phyloP scores from a whole-genome alignment of 225 moss, liverwort and hornwort species.

The Marchantia polymorpha region DNA sequence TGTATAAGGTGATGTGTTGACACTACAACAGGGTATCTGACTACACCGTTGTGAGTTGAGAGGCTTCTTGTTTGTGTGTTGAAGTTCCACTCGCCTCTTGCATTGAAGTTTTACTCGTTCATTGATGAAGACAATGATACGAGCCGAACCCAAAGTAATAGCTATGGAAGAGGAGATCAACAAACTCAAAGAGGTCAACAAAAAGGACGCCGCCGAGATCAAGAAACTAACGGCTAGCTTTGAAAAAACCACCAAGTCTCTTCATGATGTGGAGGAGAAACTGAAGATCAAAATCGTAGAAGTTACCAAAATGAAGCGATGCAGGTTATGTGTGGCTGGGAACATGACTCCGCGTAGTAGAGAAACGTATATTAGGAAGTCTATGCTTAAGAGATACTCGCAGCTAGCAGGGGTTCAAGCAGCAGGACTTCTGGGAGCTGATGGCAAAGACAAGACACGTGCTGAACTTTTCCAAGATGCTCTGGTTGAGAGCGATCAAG shows the following conservation, averaged over 20 bases:
- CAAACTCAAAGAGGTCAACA: conserved; percentile 48
- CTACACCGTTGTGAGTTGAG: not conserved
- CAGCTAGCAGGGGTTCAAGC: conserved; percentile 21
- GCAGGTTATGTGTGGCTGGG: conserved; percentile 85
- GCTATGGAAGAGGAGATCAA: conserved; percentile 61
- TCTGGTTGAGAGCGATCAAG: conserved; percentile 34
- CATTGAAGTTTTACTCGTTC: conserved; percentile 1
- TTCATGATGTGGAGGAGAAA: conserved; percentile 48
- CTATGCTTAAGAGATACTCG: conserved; percentile 63
- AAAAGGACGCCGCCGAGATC: conserved; percentile 39
- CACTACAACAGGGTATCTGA: not conserved
- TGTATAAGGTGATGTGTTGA: not conserved
- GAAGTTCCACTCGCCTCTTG: not conserved
- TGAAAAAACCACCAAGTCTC: conserved; percentile 37
- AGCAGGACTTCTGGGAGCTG: not conserved
- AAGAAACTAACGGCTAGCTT: conserved; percentile 38
- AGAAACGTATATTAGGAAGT: conserved; percentile 67
- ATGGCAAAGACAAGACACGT: conserved; percentile 43
- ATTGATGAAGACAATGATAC: conserved; percentile 64
- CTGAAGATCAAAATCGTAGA: conserved; percentile 51
- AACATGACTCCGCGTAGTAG: conserved; percentile 86
- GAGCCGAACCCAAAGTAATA: conserved; percentile 68
- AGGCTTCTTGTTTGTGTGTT: not conserved
- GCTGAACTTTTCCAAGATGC: conserved; percentile 61
- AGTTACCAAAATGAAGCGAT: conserved; percentile 64